Conservation (phyloP, 2,329 filamentous ascomycete genomes). For the Hymenoscyphus fructigenus region DNA sequence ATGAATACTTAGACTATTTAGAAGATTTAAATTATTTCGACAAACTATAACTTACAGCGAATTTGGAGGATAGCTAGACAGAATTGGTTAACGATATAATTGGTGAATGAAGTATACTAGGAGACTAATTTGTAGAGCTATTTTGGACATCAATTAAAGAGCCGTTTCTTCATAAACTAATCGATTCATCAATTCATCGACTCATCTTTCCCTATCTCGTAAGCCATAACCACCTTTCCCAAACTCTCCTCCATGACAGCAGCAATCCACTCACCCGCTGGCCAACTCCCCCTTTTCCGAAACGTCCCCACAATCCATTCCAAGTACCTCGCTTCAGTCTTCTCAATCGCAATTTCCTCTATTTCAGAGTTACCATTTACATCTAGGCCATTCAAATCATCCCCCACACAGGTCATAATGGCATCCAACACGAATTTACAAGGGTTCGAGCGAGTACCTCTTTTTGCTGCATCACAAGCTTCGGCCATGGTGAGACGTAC, state of each 20-base stretch:
- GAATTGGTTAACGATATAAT: too few species aligned
- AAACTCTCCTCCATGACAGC: slow-evolving; percentile 17
- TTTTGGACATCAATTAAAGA: too few species aligned
- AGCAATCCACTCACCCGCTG: slow-evolving; percentile 13
- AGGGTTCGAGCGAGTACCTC: slow-evolving; percentile 8
- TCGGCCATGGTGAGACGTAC: slow-evolving; percentile 15
- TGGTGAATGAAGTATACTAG: too few species aligned
- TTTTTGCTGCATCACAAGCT: slow-evolving; percentile 3
- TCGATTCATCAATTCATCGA: too few species aligned
- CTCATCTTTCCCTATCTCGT: not conserved
- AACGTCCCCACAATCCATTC: slow-evolving; percentile 16
- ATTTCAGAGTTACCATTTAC: not conserved
- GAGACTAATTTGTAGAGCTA: too few species aligned
- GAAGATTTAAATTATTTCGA: too few species aligned
- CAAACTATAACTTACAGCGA: too few species aligned
- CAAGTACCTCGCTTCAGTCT: slow-evolving; percentile 9
- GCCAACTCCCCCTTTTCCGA: slow-evolving; percentile 14
- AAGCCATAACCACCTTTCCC: slow-evolving; percentile 4
- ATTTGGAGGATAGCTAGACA: too few species aligned
- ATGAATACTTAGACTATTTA: too few species aligned
- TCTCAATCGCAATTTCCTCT: not conserved
- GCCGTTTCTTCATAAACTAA: too few species aligned
- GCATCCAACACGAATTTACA: slow-evolving; percentile 17
- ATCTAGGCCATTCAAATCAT: not conserved
- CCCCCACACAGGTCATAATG: slow-evolving; percentile 11